Conservation (phyloP, 352 stramenopile species). For the Globisporangium alternatum region DNA sequence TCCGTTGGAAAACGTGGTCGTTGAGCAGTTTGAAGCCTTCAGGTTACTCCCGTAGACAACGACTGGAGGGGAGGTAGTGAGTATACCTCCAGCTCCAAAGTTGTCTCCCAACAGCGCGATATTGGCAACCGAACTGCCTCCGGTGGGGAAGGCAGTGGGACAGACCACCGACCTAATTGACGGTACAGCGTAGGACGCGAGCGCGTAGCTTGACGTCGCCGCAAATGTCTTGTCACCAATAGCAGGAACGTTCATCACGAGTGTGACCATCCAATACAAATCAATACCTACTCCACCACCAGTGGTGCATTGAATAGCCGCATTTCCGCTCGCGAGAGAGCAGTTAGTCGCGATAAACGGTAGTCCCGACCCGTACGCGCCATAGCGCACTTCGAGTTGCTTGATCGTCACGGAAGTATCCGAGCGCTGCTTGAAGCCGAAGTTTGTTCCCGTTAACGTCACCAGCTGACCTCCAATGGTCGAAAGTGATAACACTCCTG, state of each 20-base stretch:
- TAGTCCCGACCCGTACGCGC: constrained; percentile 30
- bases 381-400: constrained; percentile 41
- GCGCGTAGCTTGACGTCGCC: constrained; percentile 30
- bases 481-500: constrained; percentile 13
- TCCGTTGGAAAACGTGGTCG: constrained; percentile 7
- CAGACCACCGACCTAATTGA: constrained; percentile 30
- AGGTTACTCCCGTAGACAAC: constrained; percentile 42
- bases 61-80: constrained; percentile 6
- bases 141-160: constrained; percentile 31
- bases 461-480: constrained; percentile 38
- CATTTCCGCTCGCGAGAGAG: constrained; percentile 43
- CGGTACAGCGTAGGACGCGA: constrained; percentile 37
- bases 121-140: constrained; percentile 26
- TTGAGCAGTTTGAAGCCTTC: constrained; percentile 25
- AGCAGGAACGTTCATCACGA: constrained; percentile 37
- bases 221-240: constrained; percentile 40
- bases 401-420: constrained; percentile 34
- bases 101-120: constrained; percentile 45
- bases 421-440: constrained; percentile 53
- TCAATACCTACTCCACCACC: constrained; percentile 32
- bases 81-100: constrained; percentile 26
- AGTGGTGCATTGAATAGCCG: constrained; percentile 37
- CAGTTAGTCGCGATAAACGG: constrained; percentile 41
- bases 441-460: constrained; percentile 41
- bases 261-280: constrained; percentile 49